phyloP scores from a whole-genome alignment of 2,329 filamentous ascomycete species.

The Aspergillus fumigatiaffinis region DNA sequence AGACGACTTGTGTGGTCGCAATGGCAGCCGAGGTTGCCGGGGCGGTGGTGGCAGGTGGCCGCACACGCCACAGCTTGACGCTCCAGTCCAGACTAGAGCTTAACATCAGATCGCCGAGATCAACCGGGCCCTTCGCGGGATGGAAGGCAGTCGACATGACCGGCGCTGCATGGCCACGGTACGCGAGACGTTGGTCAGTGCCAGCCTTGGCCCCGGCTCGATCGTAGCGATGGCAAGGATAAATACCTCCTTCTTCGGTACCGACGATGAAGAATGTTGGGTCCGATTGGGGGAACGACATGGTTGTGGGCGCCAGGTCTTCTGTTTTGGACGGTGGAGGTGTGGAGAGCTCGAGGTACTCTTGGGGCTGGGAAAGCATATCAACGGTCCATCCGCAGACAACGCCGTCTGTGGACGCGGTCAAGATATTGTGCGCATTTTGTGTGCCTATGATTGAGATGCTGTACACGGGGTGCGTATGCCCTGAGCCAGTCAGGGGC shows the following conservation, averaged over 20 bases:
- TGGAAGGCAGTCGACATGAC: conserved; percentile 98
- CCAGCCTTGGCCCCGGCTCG: conserved; percentile 95
- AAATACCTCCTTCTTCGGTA: conserved; percentile 93
- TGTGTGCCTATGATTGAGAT: conserved; percentile 95
- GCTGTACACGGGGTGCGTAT: conserved; percentile 94
- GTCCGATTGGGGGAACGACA: conserved; percentile 91
- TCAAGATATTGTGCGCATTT: conserved; percentile 98
- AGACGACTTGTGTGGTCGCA: conserved; percentile 50
- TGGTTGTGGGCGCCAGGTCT: conserved; percentile 88
- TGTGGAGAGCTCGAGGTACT: conserved; percentile 81
- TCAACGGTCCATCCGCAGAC: conserved; percentile 98
- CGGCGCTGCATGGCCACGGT: conserved; percentile 85
- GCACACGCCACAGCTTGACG: conserved; percentile 93
- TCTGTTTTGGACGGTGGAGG: conserved; percentile 86
- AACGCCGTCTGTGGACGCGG: conserved; percentile 91
- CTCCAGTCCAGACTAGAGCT: conserved; percentile 95
- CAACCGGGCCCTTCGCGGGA: conserved; percentile 83
- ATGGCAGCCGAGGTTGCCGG: conserved; percentile 31
- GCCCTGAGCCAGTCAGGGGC: conserved; percentile 86
- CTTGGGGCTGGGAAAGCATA: conserved; percentile 95
- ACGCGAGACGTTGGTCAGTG: conserved; percentile 82
- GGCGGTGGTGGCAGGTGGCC: conserved; percentile 45
- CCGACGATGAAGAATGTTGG: conserved; percentile 97
- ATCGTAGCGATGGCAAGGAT: conserved; percentile 95
- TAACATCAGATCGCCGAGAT: conserved; percentile 88